phyloP scores from a whole-genome alignment of 108 stramenopile genomes.

The Schizochytrium sp. region DNA sequence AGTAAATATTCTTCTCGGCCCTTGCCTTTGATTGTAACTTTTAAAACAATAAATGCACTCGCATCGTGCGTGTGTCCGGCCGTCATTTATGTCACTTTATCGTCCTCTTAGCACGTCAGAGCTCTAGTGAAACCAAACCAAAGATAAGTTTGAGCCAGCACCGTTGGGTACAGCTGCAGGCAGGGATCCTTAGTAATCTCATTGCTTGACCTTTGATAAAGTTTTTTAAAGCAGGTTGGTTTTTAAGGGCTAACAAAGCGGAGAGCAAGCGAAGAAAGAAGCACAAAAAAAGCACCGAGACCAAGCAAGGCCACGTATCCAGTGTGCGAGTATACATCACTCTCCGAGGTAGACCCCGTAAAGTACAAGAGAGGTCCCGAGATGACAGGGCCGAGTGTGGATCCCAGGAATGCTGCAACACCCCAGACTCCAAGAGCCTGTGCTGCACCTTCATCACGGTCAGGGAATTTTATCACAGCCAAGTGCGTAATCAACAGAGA shows the following conservation, averaged over 20 bases:
- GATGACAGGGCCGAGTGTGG: constrained; percentile 31
- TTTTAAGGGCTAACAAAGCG: not conserved
- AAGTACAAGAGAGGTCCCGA: constrained; percentile 52
- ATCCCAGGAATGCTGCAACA: constrained; percentile 59
- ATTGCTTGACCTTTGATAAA: too few species aligned
- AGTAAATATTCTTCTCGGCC: too few species aligned
- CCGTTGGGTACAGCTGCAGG: too few species aligned
- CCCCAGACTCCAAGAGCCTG: constrained; percentile 61
- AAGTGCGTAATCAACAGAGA: constrained; percentile 54
- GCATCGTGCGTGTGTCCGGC: too few species aligned
- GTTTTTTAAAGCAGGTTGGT: too few species aligned
- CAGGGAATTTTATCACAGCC: constrained; percentile 44
- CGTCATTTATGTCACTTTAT: too few species aligned
- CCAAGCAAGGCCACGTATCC: constrained; percentile 24
- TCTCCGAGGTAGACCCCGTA: not conserved
- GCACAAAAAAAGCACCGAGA: constrained; percentile 12
- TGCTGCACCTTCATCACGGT: constrained; percentile 21
- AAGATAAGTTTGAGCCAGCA: too few species aligned
- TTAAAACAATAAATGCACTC: too few species aligned
- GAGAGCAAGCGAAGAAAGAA: not conserved
- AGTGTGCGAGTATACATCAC: constrained; percentile 56
- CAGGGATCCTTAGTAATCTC: too few species aligned
- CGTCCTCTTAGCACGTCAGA: too few species aligned
- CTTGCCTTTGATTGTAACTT: too few species aligned
- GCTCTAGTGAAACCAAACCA: too few species aligned